These are phyloP conservation scores for Aspergillus conjunctus DNA, from an alignment of 495 filamentous ascomycete species.

Conservation along the genomic window DNA sequence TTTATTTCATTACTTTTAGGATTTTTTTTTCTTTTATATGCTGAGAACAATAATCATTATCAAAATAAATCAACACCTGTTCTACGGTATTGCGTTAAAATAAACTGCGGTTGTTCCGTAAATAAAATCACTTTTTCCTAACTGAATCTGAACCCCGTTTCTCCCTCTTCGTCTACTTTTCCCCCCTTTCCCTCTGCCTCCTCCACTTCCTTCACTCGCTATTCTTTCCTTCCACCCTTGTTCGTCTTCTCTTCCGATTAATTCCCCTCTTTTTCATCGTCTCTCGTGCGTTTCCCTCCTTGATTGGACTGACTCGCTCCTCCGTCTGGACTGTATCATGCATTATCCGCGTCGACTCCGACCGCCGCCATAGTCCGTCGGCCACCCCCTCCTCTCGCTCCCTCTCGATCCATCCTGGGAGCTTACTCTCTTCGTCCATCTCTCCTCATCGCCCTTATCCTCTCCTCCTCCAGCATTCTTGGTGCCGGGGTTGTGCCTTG, in stretches of 20 bases:
- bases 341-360: constrained; percentile 34
- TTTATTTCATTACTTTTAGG: neutral
- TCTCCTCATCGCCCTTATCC: neutral
- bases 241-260: constrained; percentile 21
- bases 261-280: constrained; percentile 21
- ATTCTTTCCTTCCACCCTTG: constrained; percentile 17
- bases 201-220: constrained; percentile 14
- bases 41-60: neutral
- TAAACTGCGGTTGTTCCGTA: neutral
- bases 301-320: constrained; percentile 12
- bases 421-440: constrained; percentile 14
- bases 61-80: neutral
- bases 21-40: neutral
- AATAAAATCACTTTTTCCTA: neutral
- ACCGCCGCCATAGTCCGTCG: constrained; percentile 44
- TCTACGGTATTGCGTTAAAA: neutral
- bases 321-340: constrained; percentile 36
- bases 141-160: constrained; percentile 3
- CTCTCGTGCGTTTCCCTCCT: constrained; percentile 17
- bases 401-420: constrained; percentile 19
- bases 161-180: constrained; percentile 11
- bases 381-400: constrained; percentile 19
- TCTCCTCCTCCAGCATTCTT: neutral
- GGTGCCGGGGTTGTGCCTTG: constrained; percentile 9
- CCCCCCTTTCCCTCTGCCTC: constrained; percentile 8